Evolutionary conservation across 768 basidiomycete species (phyloP).

Genomic region (Plicaturopsis crispa): DNA sequence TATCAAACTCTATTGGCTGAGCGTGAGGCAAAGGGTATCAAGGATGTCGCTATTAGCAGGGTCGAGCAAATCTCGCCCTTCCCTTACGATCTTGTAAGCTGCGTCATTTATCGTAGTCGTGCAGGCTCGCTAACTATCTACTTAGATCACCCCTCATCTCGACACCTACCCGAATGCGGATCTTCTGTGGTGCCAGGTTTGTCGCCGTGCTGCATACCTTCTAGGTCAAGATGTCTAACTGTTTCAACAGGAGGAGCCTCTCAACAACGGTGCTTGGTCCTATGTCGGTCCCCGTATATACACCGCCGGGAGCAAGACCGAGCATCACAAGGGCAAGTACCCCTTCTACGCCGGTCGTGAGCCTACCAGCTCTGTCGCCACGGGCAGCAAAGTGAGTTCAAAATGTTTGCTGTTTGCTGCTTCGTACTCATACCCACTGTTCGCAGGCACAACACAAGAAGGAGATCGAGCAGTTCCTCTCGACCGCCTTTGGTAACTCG

Average conservation of each 20-base stretch:
- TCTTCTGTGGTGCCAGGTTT: conserved; percentile 84
- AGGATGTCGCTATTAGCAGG: conserved; percentile 89
- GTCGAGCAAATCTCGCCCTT: conserved; percentile 95
- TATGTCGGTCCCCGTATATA: conserved; percentile 91
- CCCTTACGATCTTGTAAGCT: conserved; percentile 85
- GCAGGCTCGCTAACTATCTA: conserved; percentile 6
- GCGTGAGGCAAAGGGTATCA: conserved; percentile 85
- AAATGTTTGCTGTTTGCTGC: conserved; percentile 1
- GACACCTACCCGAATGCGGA: conserved; percentile 97
- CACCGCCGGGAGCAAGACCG: conserved; percentile 86
- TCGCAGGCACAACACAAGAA: conserved; percentile 76
- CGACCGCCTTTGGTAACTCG: conserved; percentile 58
- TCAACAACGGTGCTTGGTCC: conserved; percentile 97
- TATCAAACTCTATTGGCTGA: conserved; percentile 87
- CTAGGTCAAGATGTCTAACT: conserved; percentile 4
- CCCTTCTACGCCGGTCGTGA: conserved; percentile 88
- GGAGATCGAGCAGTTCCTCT: conserved; percentile 75
- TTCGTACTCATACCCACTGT: conserved; percentile 12
- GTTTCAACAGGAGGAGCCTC: conserved; percentile 74
- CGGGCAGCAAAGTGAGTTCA: conserved; percentile 72
- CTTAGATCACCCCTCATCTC: conserved; percentile 82
- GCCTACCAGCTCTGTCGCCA: conserved; percentile 88
- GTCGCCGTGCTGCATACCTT: conserved; percentile 3
- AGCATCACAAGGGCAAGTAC: conserved; percentile 88
- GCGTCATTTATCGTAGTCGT: not conserved